Evolutionary conservation across 2,329 filamentous ascomycete species (phyloP).

Genomic region (Stachybotrys chlorohalonatus): DNA sequence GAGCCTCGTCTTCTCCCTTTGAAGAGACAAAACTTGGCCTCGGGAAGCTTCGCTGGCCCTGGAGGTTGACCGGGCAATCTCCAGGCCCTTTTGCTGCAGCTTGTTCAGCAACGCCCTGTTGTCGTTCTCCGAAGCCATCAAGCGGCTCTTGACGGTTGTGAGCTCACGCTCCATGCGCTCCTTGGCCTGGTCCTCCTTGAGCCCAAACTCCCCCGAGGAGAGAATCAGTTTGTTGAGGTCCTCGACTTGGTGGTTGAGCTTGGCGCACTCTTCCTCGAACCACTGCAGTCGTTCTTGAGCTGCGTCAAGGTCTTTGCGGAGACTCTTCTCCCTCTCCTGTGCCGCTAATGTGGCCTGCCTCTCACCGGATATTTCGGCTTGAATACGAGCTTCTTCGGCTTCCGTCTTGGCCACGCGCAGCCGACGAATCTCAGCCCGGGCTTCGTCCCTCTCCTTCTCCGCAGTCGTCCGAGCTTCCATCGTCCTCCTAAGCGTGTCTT

Average conservation of each 20-base stretch:
- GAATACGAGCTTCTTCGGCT: constrained; percentile 75
- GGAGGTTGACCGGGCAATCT: constrained; percentile 85
- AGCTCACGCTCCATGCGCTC: constrained; percentile 87
- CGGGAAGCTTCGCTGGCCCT: constrained; percentile 78
- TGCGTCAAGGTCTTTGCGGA: constrained; percentile 72
- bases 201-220: constrained; percentile 79
- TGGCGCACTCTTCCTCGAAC: constrained; percentile 69
- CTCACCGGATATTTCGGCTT: constrained; percentile 74
- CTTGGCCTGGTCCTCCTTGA: constrained; percentile 89
- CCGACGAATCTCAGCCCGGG: constrained; percentile 74
- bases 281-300: constrained; percentile 69
- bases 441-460: constrained; percentile 82
- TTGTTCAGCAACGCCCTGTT: constrained; percentile 94
- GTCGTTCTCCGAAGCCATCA: constrained; percentile 91
- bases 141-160: constrained; percentile 78
- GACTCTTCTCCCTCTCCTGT: constrained; percentile 67
- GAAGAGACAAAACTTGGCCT: constrained; percentile 64
- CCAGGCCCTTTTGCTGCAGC: constrained; percentile 91
- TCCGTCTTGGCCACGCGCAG: constrained; percentile 76
- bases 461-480: constrained; percentile 72
- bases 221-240: constrained; percentile 79
- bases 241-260: constrained; percentile 72
- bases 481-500: constrained; percentile 79
- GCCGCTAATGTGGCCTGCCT: constrained; percentile 69
- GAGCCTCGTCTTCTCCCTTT: constrained; percentile 71